Conservation (phyloP, 345 rosid species). For the Camelina neglecta region DNA sequence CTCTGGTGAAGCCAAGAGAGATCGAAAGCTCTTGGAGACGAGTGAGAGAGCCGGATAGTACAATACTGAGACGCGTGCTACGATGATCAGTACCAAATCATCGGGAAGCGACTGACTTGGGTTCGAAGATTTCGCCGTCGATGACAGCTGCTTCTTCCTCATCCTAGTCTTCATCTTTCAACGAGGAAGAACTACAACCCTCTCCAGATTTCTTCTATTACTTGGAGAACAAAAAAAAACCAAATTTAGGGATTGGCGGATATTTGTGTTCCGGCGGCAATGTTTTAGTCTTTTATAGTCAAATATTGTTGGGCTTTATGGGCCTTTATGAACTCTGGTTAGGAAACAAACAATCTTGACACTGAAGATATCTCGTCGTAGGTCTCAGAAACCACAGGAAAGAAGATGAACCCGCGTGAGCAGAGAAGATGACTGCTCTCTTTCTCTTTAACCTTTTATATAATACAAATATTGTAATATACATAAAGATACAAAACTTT, state of each 20-base stretch:
- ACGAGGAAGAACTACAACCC: too few relatives aligned
- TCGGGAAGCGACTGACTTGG: not conserved
- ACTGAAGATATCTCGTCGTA: too few relatives aligned
- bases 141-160: not conserved
- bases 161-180: too few relatives aligned
- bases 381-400: too few relatives aligned
- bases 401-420: not conserved
- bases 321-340: not conserved
- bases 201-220: too few relatives aligned
- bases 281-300: too few relatives aligned
- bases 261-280: too few relatives aligned
- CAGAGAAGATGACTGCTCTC: conserved; percentile 1
- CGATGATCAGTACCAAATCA: not conserved
- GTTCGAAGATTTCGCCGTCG: not conserved
- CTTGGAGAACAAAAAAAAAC: not conserved
- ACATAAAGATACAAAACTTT: not conserved
- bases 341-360: too few relatives aligned
- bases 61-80: not conserved
- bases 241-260: not conserved
- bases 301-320: not conserved
- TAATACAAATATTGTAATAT: not conserved
- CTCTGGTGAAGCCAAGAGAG: not conserved
- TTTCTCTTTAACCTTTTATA: not conserved
- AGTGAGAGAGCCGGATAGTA: not conserved
- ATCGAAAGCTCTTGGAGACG: not conserved